These are phyloP conservation scores for Alternaria novae-zelandiae DNA, from an alignment of 2,329 filamentous ascomycete genomes.

Conservation along the genomic window DNA sequence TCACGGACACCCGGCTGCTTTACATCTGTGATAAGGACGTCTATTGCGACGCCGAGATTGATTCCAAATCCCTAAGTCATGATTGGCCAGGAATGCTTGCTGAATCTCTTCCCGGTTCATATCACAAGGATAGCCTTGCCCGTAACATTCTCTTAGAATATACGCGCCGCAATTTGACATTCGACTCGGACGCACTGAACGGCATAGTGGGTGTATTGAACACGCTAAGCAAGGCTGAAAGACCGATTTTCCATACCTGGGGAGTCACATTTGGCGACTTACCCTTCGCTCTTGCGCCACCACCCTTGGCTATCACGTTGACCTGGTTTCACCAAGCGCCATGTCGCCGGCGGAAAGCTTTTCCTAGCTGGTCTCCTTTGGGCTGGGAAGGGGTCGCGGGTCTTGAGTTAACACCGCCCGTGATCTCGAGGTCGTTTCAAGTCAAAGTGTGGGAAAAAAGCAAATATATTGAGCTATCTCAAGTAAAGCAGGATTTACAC, in stretches of 20 bases:
- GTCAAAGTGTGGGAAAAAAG: background rate
- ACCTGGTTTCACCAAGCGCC: rapidly evolving
- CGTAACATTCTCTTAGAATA: background rate
- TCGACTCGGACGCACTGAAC: background rate
- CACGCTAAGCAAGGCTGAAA: background rate
- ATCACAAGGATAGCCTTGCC: no score
- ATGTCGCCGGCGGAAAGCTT: background rate
- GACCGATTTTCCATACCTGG: background rate
- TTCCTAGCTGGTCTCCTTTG: background rate
- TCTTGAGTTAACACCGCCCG: no score
- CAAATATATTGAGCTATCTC: background rate
- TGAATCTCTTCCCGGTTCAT: no score
- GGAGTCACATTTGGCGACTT: background rate
- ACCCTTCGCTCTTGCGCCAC: rapidly evolving
- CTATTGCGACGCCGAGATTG: background rate
- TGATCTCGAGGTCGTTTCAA: background rate
- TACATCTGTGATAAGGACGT: background rate
- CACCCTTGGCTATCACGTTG: background rate
- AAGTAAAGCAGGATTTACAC: rapidly evolving
- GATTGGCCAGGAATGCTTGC: no score
- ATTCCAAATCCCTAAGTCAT: no score
- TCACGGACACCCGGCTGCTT: rapidly evolving
- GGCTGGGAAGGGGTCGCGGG: background rate
- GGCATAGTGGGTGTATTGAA: background rate
- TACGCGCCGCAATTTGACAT: background rate